These are phyloP conservation scores for Solanum hybrid DNA, from an alignment of 305 asterid species.

Conservation along the genomic window DNA sequence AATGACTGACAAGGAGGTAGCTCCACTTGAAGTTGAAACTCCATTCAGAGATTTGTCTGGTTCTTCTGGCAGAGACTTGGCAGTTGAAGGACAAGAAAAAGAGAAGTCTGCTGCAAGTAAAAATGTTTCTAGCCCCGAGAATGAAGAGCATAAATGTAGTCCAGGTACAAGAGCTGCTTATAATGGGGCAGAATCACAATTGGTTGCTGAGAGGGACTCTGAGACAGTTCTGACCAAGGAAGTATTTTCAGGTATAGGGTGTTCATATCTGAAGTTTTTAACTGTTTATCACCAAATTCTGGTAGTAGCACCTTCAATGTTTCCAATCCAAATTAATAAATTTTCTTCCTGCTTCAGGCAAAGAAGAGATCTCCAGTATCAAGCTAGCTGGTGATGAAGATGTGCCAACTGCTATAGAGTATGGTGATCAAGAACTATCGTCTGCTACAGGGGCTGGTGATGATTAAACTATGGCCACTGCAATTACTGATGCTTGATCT, in stretches of 20 bases:
- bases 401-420: background rate
- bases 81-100: conserved; percentile 13
- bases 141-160: conserved; percentile 6
- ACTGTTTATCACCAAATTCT: background rate
- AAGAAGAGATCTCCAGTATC: background rate
- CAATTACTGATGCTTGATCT: background rate
- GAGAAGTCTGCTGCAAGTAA: background rate
- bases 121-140: background rate
- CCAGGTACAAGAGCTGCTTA: conserved; percentile 3
- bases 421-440: background rate
- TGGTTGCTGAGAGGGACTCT: conserved; percentile 9
- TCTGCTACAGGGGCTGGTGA: background rate
- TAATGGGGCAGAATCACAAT: conserved; percentile 8
- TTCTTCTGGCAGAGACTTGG: background rate
- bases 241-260: background rate
- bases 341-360: background rate
- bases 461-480: background rate
- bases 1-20: background rate
- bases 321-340: background rate
- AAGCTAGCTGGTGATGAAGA: background rate
- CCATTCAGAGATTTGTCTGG: conserved; percentile 10
- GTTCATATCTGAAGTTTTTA: background rate
- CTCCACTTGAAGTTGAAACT: conserved; percentile 4
- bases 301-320: background rate
- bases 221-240: conserved; percentile 10